phyloP scores from a whole-genome alignment of 495 filamentous ascomycete species.

The Physcia stellaris region DNA sequence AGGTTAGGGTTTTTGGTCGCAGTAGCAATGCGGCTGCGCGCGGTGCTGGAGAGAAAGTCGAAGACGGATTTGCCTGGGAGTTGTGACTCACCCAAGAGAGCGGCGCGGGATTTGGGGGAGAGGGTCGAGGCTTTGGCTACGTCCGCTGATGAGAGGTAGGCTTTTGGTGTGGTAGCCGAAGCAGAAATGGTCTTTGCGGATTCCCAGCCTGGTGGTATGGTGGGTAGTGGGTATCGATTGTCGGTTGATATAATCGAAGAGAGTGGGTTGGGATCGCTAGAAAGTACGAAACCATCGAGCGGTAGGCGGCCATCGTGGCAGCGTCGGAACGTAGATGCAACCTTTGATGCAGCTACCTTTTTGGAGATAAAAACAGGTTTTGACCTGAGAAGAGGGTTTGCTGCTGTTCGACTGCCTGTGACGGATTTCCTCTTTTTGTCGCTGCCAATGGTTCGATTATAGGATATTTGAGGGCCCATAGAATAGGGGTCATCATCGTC shows the following conservation, averaged over 20 bases:
- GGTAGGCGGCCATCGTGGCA: conserved; percentile 84
- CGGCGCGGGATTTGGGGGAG: conserved; percentile 66
- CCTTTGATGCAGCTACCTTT: conserved; percentile 44
- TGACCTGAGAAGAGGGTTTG: conserved; percentile 51
- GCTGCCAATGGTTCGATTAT: conserved; percentile 69
- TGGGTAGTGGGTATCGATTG: conserved; percentile 58
- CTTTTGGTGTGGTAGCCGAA: conserved; percentile 17
- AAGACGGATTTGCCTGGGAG: conserved; percentile 91
- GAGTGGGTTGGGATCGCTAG: conserved; percentile 37
- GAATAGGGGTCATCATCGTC: conserved; percentile 95
- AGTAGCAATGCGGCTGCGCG: conserved; percentile 61
- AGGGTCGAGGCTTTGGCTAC: conserved; percentile 63
- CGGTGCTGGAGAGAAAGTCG: conserved; percentile 74
- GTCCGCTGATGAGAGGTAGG: conserved; percentile 57
- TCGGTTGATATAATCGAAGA: conserved; percentile 37
- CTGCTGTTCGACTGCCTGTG: conserved; percentile 25
- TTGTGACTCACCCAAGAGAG: conserved; percentile 66
- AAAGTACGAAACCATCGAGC: conserved; percentile 72
- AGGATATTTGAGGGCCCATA: conserved; percentile 82
- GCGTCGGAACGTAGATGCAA: conserved; percentile 48
- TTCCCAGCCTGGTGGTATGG: conserved; percentile 65
- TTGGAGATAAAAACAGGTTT: conserved; percentile 73
- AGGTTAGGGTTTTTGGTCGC: conserved; percentile 65
- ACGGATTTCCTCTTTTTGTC: conserved; percentile 65
- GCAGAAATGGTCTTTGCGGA: conserved; percentile 39